Evolutionary conservation across 225 moss, liverwort and hornwort genomes (phyloP), one percentile per base, ranked within the genome.

Genomic region (Pseudoscleropodium purum): DNA sequence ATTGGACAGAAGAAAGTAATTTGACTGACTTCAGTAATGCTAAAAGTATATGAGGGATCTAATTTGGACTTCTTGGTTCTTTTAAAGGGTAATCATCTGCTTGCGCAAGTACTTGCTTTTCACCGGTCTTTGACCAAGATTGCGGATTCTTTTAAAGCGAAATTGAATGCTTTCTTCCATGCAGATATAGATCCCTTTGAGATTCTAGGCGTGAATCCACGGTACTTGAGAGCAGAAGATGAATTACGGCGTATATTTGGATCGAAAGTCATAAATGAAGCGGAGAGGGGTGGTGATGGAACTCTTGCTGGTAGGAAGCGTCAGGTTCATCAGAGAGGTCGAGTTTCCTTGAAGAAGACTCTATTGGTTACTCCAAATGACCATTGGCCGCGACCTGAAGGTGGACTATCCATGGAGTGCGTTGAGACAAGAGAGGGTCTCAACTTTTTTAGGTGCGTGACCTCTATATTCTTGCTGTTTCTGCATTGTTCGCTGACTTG

Each of bases 221-320:
- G 95, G 84, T 94, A 92, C 84, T 66, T 98, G 63, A 93, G 93
- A 91, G 97, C 97, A 56, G 96, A 96, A 87, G 97, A 96, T 88
- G 98, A 98, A 87, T 92, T 98, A 83, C 87, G 98, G 78, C 95
- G 98, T 45, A 98, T 98, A 70, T 98, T 98, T 90, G 97, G 98
- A 90, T 97, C 97, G 7, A 98, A 94, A 83, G 97, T 97, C 72
- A 96, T 97, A 68, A 95, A 96, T 91, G 95, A 95, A 76, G 96
- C 92, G 64, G 96, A 95, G 88, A 93, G 92, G 74, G 88, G 93
- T 79, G 92, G 91, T 59, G 94, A 93, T 87, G 93, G 95, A 59
- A 64, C 78, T 82, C 89, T 86, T 56, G 79, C 90, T 87, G 92
- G 87, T 31, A 94, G 94, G 89, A 96, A 93, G 90, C 94, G 96